These are phyloP conservation scores for Arabidopsis hybrid DNA, from an alignment of 441 rosid species.

Conservation along the genomic window DNA sequence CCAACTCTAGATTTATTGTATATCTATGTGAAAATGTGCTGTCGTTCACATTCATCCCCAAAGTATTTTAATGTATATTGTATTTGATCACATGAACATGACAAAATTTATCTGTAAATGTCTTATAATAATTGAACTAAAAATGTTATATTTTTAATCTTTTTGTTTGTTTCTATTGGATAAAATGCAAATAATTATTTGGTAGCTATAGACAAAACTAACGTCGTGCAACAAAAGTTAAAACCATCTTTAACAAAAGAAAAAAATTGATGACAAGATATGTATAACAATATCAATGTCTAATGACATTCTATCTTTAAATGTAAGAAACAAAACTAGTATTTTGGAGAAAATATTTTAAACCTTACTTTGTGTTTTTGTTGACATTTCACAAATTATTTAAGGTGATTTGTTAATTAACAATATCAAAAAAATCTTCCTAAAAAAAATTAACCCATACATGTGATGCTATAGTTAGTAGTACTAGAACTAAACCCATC, in stretches of 20 bases:
- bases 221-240: neutral
- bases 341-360: neutral
- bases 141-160: neutral
- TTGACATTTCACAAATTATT: neutral
- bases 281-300: neutral
- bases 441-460: too few relatives aligned
- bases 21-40: slow-evolving; percentile 33
- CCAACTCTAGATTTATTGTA: slow-evolving; percentile 12
- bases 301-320: neutral
- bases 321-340: neutral
- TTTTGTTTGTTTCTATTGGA: slow-evolving; percentile 11
- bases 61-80: slow-evolving; percentile 2
- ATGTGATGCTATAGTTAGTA: neutral
- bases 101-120: slow-evolving; percentile 17
- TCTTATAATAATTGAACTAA: neutral
- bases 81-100: slow-evolving; percentile 35
- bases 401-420: neutral
- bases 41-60: slow-evolving; percentile 45
- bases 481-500: too few relatives aligned
- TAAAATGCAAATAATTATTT: neutral
- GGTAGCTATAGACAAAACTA: slow-evolving; percentile 15
- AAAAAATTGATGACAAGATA: neutral
- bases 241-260: neutral
- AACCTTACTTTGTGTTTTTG: neutral
- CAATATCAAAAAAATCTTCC: neutral